These are phyloP conservation scores for Seminavis robusta DNA, from an alignment of 108 stramenopile species.

Conservation along the genomic window DNA sequence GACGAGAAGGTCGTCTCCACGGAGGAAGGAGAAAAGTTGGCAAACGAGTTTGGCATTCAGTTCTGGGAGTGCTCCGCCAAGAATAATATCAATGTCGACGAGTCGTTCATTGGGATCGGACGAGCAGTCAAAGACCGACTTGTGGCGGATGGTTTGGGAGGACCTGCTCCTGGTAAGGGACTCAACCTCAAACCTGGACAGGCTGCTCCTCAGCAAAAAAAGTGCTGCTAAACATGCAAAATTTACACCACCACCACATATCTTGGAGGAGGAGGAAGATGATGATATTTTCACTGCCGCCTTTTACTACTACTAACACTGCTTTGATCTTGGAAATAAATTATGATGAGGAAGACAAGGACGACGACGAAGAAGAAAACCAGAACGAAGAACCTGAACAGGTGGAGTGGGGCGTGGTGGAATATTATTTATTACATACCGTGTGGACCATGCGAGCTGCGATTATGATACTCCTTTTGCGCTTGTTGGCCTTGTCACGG, in stretches of 20 bases:
- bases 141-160: slow-evolving; percentile 76
- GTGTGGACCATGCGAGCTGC: too few species aligned
- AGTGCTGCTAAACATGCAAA: slow-evolving; percentile 9
- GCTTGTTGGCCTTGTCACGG: too few species aligned
- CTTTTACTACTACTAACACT: too few species aligned
- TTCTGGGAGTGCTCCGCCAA: slow-evolving; percentile 98
- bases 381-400: too few species aligned
- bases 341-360: too few species aligned
- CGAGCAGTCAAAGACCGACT: slow-evolving; percentile 83
- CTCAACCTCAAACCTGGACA: slow-evolving; percentile 16
- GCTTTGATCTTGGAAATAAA: too few species aligned
- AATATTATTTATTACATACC: too few species aligned
- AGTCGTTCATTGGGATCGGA: slow-evolving; percentile 81
- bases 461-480: too few species aligned
- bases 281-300: too few species aligned
- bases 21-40: slow-evolving; percentile 92
- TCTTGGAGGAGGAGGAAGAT: not conserved
- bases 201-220: not conserved
- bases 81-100: slow-evolving; percentile 91
- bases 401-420: too few species aligned
- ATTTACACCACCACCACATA: not conserved
- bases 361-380: too few species aligned
- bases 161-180: slow-evolving; percentile 38
- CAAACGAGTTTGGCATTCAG: slow-evolving; percentile 91
- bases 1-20: slow-evolving; percentile 92